A percentile compares a stretch with the other conserved stretches of the same genome.
Evolutionary conservation across 352 stramenopile genomes (phyloP).

Genomic region (Pythium insidiosum): DNA sequence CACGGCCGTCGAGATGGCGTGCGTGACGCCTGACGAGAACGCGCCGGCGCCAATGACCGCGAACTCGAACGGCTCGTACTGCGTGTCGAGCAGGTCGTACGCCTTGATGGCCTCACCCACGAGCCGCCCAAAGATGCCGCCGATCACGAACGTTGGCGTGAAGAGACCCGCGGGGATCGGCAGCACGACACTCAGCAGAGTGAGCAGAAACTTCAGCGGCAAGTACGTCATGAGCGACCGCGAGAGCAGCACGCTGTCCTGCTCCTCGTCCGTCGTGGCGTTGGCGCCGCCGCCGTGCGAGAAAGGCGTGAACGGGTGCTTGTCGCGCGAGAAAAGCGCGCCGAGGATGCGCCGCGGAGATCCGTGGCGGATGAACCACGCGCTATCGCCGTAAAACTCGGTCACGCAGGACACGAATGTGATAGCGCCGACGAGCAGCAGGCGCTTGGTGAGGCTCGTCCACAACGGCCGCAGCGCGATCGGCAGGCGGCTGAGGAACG

Average conservation of each 20-base stretch:
- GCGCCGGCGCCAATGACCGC: conserved; percentile 88
- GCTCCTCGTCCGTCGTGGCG: conserved; percentile 4
- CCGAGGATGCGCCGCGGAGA: conserved; percentile 55
- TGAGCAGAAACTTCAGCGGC: conserved; percentile 73
- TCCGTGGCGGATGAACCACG: conserved; percentile 73
- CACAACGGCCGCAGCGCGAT: conserved; percentile 15
- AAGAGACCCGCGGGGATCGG: conserved; percentile 74
- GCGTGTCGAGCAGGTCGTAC: conserved; percentile 44
- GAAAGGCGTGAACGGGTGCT: conserved; percentile 30
- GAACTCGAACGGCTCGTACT: conserved; percentile 89
- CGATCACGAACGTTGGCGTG: conserved; percentile 81
- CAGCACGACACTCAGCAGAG: conserved; percentile 65
- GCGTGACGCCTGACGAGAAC: conserved; percentile 89
- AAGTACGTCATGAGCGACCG: conserved; percentile 71
- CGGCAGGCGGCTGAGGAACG: background rate
- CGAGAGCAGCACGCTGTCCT: conserved; percentile 52
- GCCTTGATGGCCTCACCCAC: conserved; percentile 66
- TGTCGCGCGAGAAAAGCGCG: conserved; percentile 57
- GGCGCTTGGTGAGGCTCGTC: conserved; percentile 47
- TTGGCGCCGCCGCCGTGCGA: background rate
- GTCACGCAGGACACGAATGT: conserved; percentile 59
- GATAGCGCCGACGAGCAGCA: conserved; percentile 46
- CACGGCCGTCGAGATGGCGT: conserved; percentile 88
- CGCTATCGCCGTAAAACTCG: conserved; percentile 74
- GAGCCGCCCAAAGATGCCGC: conserved; percentile 76